Evolutionary conservation across 768 basidiomycete genomes (phyloP), one percentile per base, ranked within the genome.

Genomic region (Agaricus sinodeliciosus): DNA sequence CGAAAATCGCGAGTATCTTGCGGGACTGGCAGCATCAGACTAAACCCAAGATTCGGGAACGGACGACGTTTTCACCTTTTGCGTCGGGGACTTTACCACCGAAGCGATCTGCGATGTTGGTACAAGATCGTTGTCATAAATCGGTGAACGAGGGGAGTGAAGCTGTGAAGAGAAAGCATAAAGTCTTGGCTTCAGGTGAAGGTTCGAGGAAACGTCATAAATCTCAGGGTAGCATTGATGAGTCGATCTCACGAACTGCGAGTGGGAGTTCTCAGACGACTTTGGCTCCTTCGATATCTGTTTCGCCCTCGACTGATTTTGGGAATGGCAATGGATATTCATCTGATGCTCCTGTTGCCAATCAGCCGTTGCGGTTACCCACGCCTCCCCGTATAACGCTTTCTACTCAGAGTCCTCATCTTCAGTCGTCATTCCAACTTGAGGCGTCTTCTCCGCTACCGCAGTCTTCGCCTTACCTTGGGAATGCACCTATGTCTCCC

Each of bases 1-100:
- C 65, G 3, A 74, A 72, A 57, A 76, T 78, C 48, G 73, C 72
- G 2, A 70, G 67, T 12, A 80, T 80, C 39, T 65, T 81, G 48
- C 63, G 66, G n/a, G 63, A 66, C 9, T 67, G 80, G 9, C 55
- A 75, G 48, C 62, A 71, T 28, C 72, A 75, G 53, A 60, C 76
- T 25, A 71, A 67, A 50, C 73, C 74, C 2, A 58, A 70, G 6
- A 58, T 76, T n/a, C n/a, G 39, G 4, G 67, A 75, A 46, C 64
- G 65, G 19, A 64, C 65, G 51, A 55, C 61, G 1, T 60, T 63
- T 48, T 50, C 56, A 11, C 54, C 51, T 15, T 46, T 40, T 1
- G 26, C 51, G 2, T 53, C 51, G 5, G 44, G 44, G n/a, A 31
- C 41, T 40, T 12, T 53, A 13, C 44, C 51, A 5, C 51, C 51